Base-by-base conservation (phyloP, 192 early-diverging fungal genomes). In the Coemansia sp. region DNA sequence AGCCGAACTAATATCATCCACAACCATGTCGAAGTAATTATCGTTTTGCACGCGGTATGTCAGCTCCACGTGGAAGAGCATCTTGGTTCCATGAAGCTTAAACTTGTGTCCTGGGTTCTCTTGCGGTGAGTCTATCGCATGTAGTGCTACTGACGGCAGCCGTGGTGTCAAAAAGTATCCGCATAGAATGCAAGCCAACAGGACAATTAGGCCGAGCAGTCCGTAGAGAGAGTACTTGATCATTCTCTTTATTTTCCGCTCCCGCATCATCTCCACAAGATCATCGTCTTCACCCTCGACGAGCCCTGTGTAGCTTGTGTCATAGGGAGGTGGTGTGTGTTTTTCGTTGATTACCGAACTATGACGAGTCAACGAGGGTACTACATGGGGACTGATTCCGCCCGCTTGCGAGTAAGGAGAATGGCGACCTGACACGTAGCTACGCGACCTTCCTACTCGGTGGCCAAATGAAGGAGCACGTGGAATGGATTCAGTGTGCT, bases 11-110 rank as follows among this genome's bases (percentile, higher is more conserved):
- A 72, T 72, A 42, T 64, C 69, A 51, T 64, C 58, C 22, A 72
- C 54, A 5, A 41, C 28, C 42, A 72, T 54, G 43, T 64, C 61
- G 47, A 72, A 72, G 50, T 45, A 72, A 52, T 72, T 72, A 52
- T 72, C 69, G 58, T 72, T 72, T 32, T 72, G 61, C 34, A 72
- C 69, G 37, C 69, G 69, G 29, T 72, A 72, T 11, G 54, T 50
- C 17, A 72, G 69, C 29, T 64, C 58, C 0, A 72, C 42, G 48
- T 64, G 69, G 50, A 72, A 72, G 49, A 64, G 69, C 69, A 72
- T 52, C 58, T 64, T 64, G 40, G 69, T 48, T 15, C 69, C 69
- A 27, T 57, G 69, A 20, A 72, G 61, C 53, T 72, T 72, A 39
- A 72, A 72, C 49, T 56, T 47, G 37, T 38, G 30, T 18, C 42